Base-by-base conservation (phyloP, 2,329 filamentous ascomycete species). In the Claviceps sp. region DNA sequence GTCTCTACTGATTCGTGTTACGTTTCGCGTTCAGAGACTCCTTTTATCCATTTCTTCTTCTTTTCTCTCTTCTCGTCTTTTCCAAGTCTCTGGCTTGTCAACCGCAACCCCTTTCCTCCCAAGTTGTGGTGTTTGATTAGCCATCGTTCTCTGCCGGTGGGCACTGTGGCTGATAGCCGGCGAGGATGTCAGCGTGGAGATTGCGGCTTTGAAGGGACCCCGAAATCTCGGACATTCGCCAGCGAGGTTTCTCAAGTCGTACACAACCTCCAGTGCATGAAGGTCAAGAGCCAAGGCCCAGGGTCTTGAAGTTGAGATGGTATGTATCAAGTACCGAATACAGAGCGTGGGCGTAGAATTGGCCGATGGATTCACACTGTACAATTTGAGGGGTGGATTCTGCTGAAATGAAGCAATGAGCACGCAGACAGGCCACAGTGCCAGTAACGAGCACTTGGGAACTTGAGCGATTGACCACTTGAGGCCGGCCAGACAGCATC, bases 351-450 rank as follows among this genome's bases (percentile, higher is more conserved):
- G 11, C 3, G 30, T 9, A 11, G 30, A 34, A 34, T 11, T 34
- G 30, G 30, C 30, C 30, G 30, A 34, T 34, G 30, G 22, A 41
- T 41, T 26, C 47, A 36, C 34, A 49, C 24, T 49, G 26, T 47
- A 18, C 50, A 43, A 24, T 20, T 16, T 14, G 6, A 43, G 40
- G 40, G 34, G 51, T 52, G 47, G 51, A 22, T 52, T 52, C 34
- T 52, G 20, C 18, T 48, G 30, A 44, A 47, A 52, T 49, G 51
- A 50, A 50, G 51, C 48, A 47, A 50, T 50, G 37, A 49, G 42
- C 34, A 53, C 38, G 48, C 37, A 43, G 50, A 50, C 34, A 50
- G 38, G 37, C 24, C 52, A 53, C 52, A 50, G 49, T 46, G 49
- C 43, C 11, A 43, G 47, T 34, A 20, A 42, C 20, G 9, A 48